Evolutionary conservation across 305 asterid genomes (phyloP), one percentile per base, ranked within the genome.

Genomic region (Rubia balearica): DNA sequence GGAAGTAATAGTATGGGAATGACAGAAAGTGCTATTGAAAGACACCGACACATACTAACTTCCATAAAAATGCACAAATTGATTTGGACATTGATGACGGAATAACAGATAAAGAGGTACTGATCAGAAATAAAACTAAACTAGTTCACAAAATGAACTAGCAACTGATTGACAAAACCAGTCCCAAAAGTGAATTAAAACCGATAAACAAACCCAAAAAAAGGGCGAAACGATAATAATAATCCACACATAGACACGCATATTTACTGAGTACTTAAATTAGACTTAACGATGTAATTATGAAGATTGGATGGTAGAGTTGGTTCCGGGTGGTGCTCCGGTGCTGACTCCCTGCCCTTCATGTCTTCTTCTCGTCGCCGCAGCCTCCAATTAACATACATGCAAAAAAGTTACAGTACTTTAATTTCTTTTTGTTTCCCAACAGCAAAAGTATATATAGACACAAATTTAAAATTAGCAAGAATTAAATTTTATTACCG

Each of bases 311-410:
- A 7, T 53, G 3, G 60, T 53, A n/a, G 60, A 53, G 60, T 53
- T 53, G 60, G 60, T 53, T 53, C 60, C 60, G 5, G 60, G 60
- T 0, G 60, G 60, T n/a, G 60, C 27, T 53, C 60, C 60, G 60
- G 60, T 53, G 60, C 8, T 53, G 12, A 53, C 60, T 53, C 60
- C 60, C 11, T 27, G 60, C 60, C 60, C n/a, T 7, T 0, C 60
- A n/a, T 7, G 22, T 14, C 60, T 7, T 8, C 60, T n/a, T 51
- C 24, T 51, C 59, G 22, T 10, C 27, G 27, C 60, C 24, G 60
- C 7, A 22, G 19, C 10, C 60, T 17, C 2, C 19, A 17, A 6
- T 53, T 14, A 53, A 53, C 60, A 48, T 1, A 53, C 60, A 53
- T 53, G 60, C 60, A 14, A 53, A 1, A n/a, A 7, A 53, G 8